Conservation (phyloP, 441 rosid genomes). For the Eutrema salsugineum region DNA sequence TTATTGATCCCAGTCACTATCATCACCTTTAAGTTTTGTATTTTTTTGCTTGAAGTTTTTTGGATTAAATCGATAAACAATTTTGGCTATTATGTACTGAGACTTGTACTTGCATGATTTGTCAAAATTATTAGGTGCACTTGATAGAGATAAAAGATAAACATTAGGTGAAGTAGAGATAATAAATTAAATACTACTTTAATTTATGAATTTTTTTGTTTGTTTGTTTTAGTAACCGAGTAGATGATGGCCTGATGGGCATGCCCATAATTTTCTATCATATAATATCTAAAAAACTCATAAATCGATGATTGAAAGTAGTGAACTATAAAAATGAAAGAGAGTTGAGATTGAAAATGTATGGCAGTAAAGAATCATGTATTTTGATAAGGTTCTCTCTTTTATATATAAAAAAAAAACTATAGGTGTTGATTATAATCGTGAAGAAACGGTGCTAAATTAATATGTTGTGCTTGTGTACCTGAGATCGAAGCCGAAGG, state of each 20-base stretch:
- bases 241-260: neutral
- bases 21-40: neutral
- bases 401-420: no score
- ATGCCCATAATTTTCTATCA: neutral
- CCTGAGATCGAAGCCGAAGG: constrained; percentile 39
- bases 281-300: neutral
- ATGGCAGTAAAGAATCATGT: neutral
- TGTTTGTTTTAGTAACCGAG: neutral
- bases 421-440: neutral
- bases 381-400: neutral
- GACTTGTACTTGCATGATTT: constrained; percentile 1
- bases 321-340: neutral
- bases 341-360: neutral
- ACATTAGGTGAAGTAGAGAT: no score
- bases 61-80: neutral
- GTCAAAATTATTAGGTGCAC: neutral
- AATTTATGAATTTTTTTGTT: neutral
- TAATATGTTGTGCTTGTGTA: constrained; percentile 19
- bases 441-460: neutral
- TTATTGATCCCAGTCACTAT: neutral
- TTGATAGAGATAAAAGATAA: neutral
- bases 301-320: neutral
- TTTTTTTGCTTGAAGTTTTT: neutral
- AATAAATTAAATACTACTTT: no score
- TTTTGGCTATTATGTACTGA: neutral